phyloP scores from a whole-genome alignment of 352 stramenopile genomes.

The Pythium phragmiticola region DNA sequence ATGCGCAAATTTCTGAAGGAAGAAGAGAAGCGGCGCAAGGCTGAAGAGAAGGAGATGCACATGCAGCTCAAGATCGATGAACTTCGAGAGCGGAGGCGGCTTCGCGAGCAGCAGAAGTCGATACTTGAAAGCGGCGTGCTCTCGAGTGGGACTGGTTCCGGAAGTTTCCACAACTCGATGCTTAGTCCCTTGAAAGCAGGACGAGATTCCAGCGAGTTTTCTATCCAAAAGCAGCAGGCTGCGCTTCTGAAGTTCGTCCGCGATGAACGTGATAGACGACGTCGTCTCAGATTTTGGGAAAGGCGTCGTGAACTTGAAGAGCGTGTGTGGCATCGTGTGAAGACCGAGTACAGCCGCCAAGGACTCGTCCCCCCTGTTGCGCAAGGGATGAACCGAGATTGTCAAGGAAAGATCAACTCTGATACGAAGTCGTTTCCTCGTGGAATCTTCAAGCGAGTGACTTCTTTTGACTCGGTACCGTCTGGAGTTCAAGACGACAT shows the following conservation, averaged over 20 bases:
- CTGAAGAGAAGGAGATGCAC: conserved; percentile 64
- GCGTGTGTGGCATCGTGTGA: conserved; percentile 55
- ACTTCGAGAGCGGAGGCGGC: conserved; percentile 53
- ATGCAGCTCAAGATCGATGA: conserved; percentile 81
- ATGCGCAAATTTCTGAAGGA: conserved; percentile 65
- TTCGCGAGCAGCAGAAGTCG: conserved; percentile 67
- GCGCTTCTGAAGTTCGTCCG: conserved; percentile 68
- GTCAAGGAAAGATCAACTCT: neutral
- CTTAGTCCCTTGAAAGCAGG: conserved; percentile 26
- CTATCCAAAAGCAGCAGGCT: conserved; percentile 49
- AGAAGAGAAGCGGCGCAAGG: conserved; percentile 69
- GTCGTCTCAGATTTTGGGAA: conserved; percentile 53
- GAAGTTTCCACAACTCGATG: neutral
- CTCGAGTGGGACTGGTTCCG: conserved; percentile 19
- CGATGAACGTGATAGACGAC: conserved; percentile 61
- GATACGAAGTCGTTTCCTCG: conserved; percentile 25
- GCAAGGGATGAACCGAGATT: conserved; percentile 1
- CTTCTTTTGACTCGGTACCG: conserved; percentile 43
- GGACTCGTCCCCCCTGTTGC: neutral
- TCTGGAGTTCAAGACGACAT: conserved; percentile 49
- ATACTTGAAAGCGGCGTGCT: conserved; percentile 73
- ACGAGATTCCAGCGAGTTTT: conserved; percentile 15
- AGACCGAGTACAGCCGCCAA: conserved; percentile 33
- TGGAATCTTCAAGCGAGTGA: conserved; percentile 32
- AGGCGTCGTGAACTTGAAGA: conserved; percentile 51